Evolutionary conservation across 2,329 filamentous ascomycete species (phyloP), one percentile per base, ranked within the genome.

Genomic region (Juglanconis oblonga): DNA sequence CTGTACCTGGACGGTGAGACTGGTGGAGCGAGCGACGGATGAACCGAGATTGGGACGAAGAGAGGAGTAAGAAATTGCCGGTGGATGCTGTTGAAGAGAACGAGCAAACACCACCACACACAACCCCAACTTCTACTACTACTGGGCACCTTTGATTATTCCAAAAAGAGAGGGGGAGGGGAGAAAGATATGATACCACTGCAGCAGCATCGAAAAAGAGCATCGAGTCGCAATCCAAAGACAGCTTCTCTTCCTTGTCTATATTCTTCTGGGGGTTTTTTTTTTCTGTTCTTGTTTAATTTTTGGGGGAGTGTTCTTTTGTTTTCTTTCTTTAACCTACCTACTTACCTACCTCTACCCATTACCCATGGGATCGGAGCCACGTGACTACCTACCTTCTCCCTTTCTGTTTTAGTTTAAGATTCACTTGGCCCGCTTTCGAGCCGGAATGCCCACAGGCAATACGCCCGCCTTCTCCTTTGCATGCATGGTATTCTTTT

Each of bases 131-230:
- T 52, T 58, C 31, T 52, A 38, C 32, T 32, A 40, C 48, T 55
- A 53, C 48, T 47, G 36, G n/a, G 33, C 49, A 24, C 38, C 57
- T 60, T 62, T 57, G 45, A 62, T 62, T 59, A 58, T 62, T 62
- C 42, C 47, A 4, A 13, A 42, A 24, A 44, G 24, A 40, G 36
- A 24, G 33, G 49, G 48, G 38, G 47, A 56, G 57, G 8, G 40
- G 40, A 60, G 50, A 62, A 62, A 61, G 59, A 62, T 57, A 64
- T 64, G 62, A 64, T 64, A 64, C 62, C 62, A 64, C 56, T 59
- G 55, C 59, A 64, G 59, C 59, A 57, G 60, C 56, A 62, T 58
- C 53, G 59, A 64, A 58, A 61, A 31, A 50, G 47, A 50, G 62
- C 58, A 62, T 61, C 60, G 48, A 61, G 57, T 62, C 51, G 47